phyloP scores from a whole-genome alignment of 805 yeast species.

The Torulaspora gathmanii region DNA sequence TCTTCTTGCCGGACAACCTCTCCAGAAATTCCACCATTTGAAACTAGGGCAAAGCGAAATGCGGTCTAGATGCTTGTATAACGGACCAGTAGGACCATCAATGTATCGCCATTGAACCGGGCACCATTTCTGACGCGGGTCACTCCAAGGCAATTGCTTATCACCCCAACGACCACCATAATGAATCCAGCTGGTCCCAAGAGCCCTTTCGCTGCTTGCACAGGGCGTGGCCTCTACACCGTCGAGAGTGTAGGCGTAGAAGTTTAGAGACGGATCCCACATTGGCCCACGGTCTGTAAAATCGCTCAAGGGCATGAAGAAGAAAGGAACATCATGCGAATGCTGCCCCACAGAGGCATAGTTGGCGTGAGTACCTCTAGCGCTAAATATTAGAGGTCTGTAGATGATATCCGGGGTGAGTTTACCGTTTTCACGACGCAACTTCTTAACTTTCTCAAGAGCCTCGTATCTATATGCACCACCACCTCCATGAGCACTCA shows the following conservation, averaged over 20 bases:
- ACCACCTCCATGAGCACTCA: conserved; percentile 98
- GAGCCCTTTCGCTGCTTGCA: conserved; percentile 24
- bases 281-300: conserved; percentile 92
- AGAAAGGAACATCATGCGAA: conserved; percentile 81
- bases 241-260: conserved; percentile 73
- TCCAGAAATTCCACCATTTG: conserved; percentile 91
- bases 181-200: conserved; percentile 68
- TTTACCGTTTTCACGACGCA: conserved; percentile 80
- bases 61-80: conserved; percentile 69
- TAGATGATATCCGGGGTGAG: conserved; percentile 56
- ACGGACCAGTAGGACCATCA: conserved; percentile 91
- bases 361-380: conserved; percentile 96
- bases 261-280: conserved; percentile 90
- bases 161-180: conserved; percentile 92
- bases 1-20: conserved; percentile 73
- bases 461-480: conserved; percentile 78
- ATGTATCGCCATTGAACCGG: conserved; percentile 87
- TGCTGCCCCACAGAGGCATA: conserved; percentile 95
- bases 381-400: conserved; percentile 79
- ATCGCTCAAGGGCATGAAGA: conserved; percentile 78
- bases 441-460: conserved; percentile 51
- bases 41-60: conserved; percentile 71
- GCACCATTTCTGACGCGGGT: conserved; percentile 80
- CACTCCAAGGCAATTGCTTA: conserved; percentile 55
- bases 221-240: conserved; percentile 47